phyloP scores from a whole-genome alignment of 495 filamentous ascomycete species.

The Hypoxylon trugodes region DNA sequence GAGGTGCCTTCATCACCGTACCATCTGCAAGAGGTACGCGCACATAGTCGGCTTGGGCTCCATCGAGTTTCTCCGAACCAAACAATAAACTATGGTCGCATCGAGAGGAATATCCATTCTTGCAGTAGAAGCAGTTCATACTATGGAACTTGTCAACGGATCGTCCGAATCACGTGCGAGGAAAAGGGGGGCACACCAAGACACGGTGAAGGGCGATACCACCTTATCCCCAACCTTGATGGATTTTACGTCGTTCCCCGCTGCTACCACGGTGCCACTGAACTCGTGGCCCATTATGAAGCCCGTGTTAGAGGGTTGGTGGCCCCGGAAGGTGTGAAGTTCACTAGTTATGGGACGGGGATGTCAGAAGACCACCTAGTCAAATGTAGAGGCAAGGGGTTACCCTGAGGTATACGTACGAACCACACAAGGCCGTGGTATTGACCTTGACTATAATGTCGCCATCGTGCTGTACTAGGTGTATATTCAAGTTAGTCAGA shows the following conservation, averaged over 20 bases:
- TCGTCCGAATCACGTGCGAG: not conserved
- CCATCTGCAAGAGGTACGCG: conserved; percentile 86
- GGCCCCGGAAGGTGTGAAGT: conserved; percentile 87
- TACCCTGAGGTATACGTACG: conserved; percentile 68
- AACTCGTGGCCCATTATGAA: conserved; percentile 81
- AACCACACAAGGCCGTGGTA: conserved; percentile 89
- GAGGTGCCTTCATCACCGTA: conserved; percentile 79
- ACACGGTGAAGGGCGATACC: conserved; percentile 85
- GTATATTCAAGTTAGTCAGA: conserved; percentile 40
- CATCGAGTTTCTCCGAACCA: conserved; percentile 77
- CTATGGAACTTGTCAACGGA: conserved; percentile 50
- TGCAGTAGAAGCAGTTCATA: conserved; percentile 91
- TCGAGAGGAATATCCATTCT: conserved; percentile 79
- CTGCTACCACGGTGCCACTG: conserved; percentile 74
- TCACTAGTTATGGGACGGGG: conserved; percentile 66
- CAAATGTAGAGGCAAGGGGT: conserved; percentile 7
- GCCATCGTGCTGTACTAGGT: conserved; percentile 71
- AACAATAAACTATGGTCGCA: conserved; percentile 81
- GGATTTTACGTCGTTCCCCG: conserved; percentile 71
- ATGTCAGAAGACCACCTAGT: conserved; percentile 8
- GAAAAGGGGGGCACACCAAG: conserved; percentile 67
- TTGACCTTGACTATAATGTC: conserved; percentile 88
- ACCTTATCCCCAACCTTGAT: conserved; percentile 80
- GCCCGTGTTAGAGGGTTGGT: conserved; percentile 64
- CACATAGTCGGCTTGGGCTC: conserved; percentile 91